Evolutionary conservation across 148 eudicot species (phyloP), one percentile per base, ranked within the genome.

Genomic region (Beta vulgaris): DNA sequence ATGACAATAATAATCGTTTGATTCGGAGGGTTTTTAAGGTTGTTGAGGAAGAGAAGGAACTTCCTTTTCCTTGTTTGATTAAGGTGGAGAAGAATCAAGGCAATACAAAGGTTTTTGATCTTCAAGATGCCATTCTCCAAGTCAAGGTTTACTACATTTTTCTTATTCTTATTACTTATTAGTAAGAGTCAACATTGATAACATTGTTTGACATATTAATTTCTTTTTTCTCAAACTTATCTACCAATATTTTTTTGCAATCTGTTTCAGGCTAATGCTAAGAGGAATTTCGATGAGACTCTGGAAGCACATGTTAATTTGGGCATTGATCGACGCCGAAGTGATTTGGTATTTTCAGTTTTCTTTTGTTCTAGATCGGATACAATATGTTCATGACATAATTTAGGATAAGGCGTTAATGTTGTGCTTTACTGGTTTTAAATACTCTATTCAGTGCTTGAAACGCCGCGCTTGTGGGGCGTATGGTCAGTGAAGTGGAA

Each of bases 251-350:
- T 25, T 66, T 37, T 32, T 78, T 55, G 39, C 78, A 76, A 25
- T 43, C 8, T 81, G 40, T 46, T 85, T 69, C 97, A 94, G 98
- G 96, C 91, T 69, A 87, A 78, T 84, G 90, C 91, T 69, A 90
- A 85, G 82, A 68, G 84, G 34, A 90, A 84, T 49, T 94, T 94
- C 71, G 86, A 86, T 69, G 98, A 94, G 80, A 91, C 96, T 66
- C 79, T 94, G 75, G 98, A 94, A 86, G 93, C 97, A 65, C 98
- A 94, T 85, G 98, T 92, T 35, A 92, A 84, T 73, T 80, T 94
- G 88, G 89, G 88, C 74, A 78, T 87, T 76, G 97, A 94, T 54
- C 83, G 94, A 78, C 88, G 97, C 51, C 88, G 97, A 75, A 91
- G 91, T 84, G 93, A 94, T 76, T 92, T 94, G 98, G 98, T 88